These are phyloP conservation scores for Colletotrichum orchidophilum DNA, from an alignment of 2,329 filamentous ascomycete genomes.

Conservation along the genomic window DNA sequence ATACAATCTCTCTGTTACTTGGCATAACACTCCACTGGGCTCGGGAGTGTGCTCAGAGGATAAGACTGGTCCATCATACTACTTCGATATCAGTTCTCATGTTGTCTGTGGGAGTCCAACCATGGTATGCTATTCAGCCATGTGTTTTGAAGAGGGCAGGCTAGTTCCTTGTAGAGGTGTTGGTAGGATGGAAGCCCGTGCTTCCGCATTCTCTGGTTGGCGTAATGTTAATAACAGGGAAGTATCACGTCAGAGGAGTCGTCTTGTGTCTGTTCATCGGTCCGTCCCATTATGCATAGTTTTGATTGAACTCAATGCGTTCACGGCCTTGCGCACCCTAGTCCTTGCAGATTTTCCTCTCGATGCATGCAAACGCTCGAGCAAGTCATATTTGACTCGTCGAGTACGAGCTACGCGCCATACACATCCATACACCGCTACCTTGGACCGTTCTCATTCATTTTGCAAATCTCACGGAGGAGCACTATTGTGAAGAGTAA, in stretches of 20 bases:
- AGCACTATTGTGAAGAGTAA: not conserved
- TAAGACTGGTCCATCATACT: not conserved
- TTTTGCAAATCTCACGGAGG: not conserved
- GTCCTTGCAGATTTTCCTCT: not conserved
- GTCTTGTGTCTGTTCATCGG: not conserved
- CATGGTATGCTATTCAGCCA: too few relatives aligned
- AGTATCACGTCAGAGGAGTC: not conserved
- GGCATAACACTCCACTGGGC: not conserved
- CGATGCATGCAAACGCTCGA: too few relatives aligned
- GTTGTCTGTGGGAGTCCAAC: too few relatives aligned
- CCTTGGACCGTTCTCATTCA: not conserved
- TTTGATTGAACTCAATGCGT: not conserved
- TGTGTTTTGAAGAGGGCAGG: too few relatives aligned
- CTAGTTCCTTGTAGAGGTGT: too few relatives aligned
- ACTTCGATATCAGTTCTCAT: not conserved
- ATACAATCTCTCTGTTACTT: not conserved
- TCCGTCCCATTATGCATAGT: not conserved
- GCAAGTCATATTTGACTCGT: not conserved
- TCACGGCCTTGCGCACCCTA: not conserved
- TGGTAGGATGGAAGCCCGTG: not conserved
- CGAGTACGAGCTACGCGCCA: too few relatives aligned
- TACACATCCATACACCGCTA: too few relatives aligned
- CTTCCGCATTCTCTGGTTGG: not conserved
- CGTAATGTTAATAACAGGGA: not conserved
- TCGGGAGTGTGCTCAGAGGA: not conserved